A percentile compares a stretch with the other conserved stretches of the same genome.
phyloP scores from a whole-genome alignment of 2,329 filamentous ascomycete genomes.

The Amesomyces nigricolor region DNA sequence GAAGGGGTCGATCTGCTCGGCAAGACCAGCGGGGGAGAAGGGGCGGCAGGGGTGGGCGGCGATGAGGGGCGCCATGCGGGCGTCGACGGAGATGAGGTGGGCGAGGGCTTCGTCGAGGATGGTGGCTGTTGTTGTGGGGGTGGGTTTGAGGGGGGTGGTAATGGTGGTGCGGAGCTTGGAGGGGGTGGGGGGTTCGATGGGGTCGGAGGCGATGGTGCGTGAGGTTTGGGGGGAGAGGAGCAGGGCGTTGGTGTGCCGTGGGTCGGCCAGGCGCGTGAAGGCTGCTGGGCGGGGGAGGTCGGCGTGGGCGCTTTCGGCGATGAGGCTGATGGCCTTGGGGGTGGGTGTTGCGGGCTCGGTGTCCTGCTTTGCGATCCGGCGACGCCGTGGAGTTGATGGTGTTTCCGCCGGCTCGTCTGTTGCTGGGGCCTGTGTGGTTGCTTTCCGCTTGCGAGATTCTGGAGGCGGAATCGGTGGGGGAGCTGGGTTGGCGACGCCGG shows the following conservation, averaged over 20 bases:
- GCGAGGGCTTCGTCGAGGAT: conserved; percentile 70
- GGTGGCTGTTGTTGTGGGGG: conserved; percentile 62
- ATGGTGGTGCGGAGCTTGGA: conserved; percentile 31
- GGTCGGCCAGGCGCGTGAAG: conserved; percentile 54
- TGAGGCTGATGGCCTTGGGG: conserved; percentile 39
- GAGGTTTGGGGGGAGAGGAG: conserved; percentile 68
- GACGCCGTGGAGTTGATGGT: conserved; percentile 24
- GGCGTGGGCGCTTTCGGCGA: conserved; percentile 30
- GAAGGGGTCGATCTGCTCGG: conserved; percentile 84
- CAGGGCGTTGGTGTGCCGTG: conserved; percentile 61
- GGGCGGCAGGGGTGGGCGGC: conserved; percentile 69
- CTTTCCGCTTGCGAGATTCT: conserved; percentile 30
- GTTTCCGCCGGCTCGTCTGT: conserved; percentile 2
- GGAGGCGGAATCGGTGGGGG: conserved; percentile 13
- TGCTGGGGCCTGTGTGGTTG: conserved; percentile 12
- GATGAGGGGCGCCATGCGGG: conserved; percentile 65
- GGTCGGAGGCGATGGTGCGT: conserved; percentile 42
- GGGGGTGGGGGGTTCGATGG: conserved; percentile 36
- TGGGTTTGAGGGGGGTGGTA: conserved; percentile 37
- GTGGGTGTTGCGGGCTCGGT: conserved; percentile 42
- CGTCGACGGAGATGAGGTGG: conserved; percentile 68
- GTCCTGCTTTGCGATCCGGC: conserved; percentile 28
- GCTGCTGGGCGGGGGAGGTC: conserved; percentile 38
- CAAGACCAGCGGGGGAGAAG: conserved; percentile 77
- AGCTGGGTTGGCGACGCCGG: conserved; percentile 8